Conservation (phyloP, 1,284 basidiomycete genomes). For the Gymnopus androsaceus region DNA sequence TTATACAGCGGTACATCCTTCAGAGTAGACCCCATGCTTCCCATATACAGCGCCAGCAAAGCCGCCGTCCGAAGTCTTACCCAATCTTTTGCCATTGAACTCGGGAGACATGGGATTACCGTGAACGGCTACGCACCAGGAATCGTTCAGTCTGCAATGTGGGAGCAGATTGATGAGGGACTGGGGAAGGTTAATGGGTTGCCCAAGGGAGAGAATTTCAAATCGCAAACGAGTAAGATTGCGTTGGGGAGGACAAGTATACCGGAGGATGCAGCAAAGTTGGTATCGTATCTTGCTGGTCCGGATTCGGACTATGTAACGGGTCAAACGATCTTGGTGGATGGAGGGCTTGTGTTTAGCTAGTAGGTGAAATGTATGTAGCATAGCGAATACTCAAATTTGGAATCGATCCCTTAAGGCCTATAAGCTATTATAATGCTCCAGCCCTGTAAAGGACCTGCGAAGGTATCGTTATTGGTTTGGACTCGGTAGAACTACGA, state of each 20-base stretch:
- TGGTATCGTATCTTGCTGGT: conserved; percentile 18
- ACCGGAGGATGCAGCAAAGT: conserved; percentile 15
- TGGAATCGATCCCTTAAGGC: too few species aligned
- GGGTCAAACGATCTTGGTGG: conserved; percentile 17
- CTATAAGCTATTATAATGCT: too few species aligned
- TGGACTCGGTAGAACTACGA: too few species aligned
- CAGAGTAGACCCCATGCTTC: conserved; percentile 4
- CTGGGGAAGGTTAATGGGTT: conserved; percentile 14
- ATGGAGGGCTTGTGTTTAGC: conserved; percentile 16
- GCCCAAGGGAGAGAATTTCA: conserved; percentile 11
- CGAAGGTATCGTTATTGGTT: too few species aligned
- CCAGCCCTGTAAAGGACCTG: too few species aligned
- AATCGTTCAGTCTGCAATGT: conserved; percentile 16
- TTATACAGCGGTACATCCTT: conserved; percentile 11
- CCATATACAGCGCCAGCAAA: conserved; percentile 16
- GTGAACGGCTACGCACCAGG: conserved; percentile 19
- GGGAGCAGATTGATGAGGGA: conserved; percentile 15
- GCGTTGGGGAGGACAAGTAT: conserved; percentile 14
- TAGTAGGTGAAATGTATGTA: background rate
- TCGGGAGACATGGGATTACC: conserved; percentile 16
- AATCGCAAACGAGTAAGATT: conserved; percentile 2
- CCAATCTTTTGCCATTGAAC: conserved; percentile 15
- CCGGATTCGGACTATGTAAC: conserved; percentile 18
- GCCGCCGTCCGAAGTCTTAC: conserved; percentile 19
- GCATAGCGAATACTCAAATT: too few species aligned